A percentile compares a stretch with the other conserved stretches of the same genome.
Conservation (phyloP, 2,329 filamentous ascomycete genomes). For the Calonectria henricotiae region DNA sequence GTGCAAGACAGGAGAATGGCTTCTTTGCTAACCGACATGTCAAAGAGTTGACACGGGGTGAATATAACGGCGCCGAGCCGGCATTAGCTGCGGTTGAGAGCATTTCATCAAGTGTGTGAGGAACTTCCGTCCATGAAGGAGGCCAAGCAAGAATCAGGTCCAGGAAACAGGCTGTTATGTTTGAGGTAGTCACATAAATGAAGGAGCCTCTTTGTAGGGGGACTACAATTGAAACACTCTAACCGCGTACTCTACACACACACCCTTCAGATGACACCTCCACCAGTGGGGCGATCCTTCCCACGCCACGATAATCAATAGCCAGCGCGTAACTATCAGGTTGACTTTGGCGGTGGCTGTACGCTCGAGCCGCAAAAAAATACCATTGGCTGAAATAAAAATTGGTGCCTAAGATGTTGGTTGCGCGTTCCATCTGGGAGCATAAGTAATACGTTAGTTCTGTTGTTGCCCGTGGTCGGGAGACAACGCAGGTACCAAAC, state of each 20-base stretch:
- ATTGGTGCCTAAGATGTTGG: background rate
- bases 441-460: background rate
- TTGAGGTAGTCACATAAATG: slow-evolving; percentile 1
- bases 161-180: slow-evolving; percentile 5
- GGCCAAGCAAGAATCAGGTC: background rate
- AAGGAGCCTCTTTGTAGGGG: background rate
- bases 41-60: background rate
- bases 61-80: background rate
- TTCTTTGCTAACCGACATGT: slow-evolving; percentile 15
- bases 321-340: background rate
- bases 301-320: background rate
- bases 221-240: background rate
- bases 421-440: background rate
- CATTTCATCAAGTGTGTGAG: slow-evolving; percentile 6
- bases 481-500: background rate
- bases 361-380: background rate
- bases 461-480: background rate
- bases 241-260: background rate
- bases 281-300: background rate
- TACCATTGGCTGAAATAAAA: background rate
- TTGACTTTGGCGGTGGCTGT: slow-evolving; percentile 10
- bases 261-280: background rate
- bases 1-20: background rate
- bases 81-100: background rate
- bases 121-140: background rate